Conservation (phyloP, 805 yeast species). For the Starmerella bombi region DNA sequence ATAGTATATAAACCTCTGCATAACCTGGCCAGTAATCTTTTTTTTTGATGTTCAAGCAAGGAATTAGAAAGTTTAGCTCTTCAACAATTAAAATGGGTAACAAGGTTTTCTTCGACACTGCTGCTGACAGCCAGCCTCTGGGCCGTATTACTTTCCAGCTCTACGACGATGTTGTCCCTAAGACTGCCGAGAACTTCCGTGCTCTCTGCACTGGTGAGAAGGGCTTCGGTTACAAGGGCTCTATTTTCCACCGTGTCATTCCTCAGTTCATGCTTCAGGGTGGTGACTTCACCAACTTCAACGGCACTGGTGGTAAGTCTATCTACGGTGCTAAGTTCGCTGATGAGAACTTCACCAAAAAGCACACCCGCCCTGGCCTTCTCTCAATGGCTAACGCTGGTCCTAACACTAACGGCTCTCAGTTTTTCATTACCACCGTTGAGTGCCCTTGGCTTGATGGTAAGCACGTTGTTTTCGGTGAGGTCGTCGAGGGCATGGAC, state of each 20-base stretch:
- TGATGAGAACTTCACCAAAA: conserved; percentile 64
- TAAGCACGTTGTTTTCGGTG: conserved; percentile 91
- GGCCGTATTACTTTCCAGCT: conserved; percentile 81
- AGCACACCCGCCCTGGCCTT: conserved; percentile 69
- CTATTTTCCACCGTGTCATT: conserved; percentile 92
- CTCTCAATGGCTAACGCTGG: conserved; percentile 97
- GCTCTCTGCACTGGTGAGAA: conserved; percentile 89
- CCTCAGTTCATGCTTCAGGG: conserved; percentile 97
- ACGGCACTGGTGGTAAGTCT: conserved; percentile 87
- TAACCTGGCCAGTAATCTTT: neutral
- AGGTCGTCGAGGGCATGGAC: conserved; percentile 73
- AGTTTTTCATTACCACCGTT: conserved; percentile 89
- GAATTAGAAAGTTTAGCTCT: conserved; percentile 17
- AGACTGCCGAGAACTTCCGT: conserved; percentile 92
- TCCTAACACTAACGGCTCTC: conserved; percentile 96
- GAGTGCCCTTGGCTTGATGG: conserved; percentile 84
- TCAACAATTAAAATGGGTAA: conserved; percentile 25
- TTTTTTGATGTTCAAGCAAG: conserved; percentile 12
- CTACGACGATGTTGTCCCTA: conserved; percentile 84
- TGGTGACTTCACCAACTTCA: conserved; percentile 74
- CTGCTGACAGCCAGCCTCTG: conserved; percentile 63
- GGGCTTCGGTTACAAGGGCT: conserved; percentile 79
- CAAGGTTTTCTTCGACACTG: conserved; percentile 66
- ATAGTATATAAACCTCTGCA: conserved; percentile 13
- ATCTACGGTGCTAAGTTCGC: conserved; percentile 61